These are phyloP conservation scores for Fusarium sp. DNA, from an alignment of 2,329 filamentous ascomycete species.

Conservation along the genomic window DNA sequence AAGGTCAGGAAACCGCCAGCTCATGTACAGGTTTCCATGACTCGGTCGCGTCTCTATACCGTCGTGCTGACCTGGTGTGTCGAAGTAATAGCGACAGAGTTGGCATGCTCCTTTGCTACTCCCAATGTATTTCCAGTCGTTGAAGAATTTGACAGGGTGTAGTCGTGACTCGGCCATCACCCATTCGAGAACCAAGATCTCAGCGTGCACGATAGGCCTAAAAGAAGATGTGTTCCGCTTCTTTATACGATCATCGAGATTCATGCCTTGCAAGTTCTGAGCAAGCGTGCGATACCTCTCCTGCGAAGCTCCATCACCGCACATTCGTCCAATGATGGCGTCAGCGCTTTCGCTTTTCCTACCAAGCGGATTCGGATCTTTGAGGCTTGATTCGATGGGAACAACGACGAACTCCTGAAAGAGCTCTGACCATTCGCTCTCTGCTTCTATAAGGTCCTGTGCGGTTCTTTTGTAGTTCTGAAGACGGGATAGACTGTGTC, in stretches of 20 bases:
- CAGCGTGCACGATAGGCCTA: slow-evolving; percentile 54
- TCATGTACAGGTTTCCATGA: slow-evolving; percentile 56
- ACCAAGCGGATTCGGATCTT: slow-evolving; percentile 29
- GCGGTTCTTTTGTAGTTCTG: slow-evolving; percentile 41
- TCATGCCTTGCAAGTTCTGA: slow-evolving; percentile 40
- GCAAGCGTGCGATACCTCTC: slow-evolving; percentile 28
- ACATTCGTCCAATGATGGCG: slow-evolving; percentile 46
- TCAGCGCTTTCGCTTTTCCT: slow-evolving; percentile 35
- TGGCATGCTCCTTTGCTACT: slow-evolving; percentile 58
- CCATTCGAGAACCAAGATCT: slow-evolving; percentile 52
- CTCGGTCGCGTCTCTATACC: slow-evolving; percentile 48
- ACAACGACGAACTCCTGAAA: slow-evolving; percentile 51
- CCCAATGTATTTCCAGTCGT: slow-evolving; percentile 55
- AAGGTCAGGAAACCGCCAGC: slow-evolving; percentile 56
- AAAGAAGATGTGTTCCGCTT: slow-evolving; percentile 18
- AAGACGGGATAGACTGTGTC: slow-evolving; percentile 48
- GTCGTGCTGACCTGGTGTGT: slow-evolving; percentile 25
- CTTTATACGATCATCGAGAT: slow-evolving; percentile 46
- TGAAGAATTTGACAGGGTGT: slow-evolving; percentile 48
- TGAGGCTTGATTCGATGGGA: slow-evolving; percentile 46
- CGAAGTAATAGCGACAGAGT: slow-evolving; percentile 57
- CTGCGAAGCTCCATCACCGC: background rate
- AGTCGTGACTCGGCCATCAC: slow-evolving; percentile 30
- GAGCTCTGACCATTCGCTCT: slow-evolving; percentile 47
- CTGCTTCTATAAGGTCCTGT: slow-evolving; percentile 36